Base-by-base conservation (phyloP, 306 rosid species). In the Vicia sativa region DNA sequence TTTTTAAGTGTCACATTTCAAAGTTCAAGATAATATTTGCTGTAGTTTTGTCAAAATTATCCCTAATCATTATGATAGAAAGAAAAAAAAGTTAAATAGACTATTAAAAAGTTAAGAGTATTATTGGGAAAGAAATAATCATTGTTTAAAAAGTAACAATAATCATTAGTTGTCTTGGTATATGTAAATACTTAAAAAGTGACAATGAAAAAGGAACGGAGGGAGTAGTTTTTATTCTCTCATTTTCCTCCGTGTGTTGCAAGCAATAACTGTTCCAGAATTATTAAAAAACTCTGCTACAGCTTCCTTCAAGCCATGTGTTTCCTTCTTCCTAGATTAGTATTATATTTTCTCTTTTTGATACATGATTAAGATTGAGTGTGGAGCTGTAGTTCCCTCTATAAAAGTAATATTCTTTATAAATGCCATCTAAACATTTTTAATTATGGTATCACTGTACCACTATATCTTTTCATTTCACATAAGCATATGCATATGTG, bases 401-500 rank as follows among this genome's bases (percentile, higher is more conserved):
- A 31, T 70, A 28, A 56, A 28, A 60, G 53, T 53, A 42, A 48
- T 41, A 68, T 48, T 49, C 25, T 23, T 28, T 58, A 52, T 11
- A 45, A 50, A 21, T 59, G 18, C 66, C 68, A 21, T 67, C 34
- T 61, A 42, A 64, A 55, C 34, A 39, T 66, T 50, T 50, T 35
- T 5, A 59, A 62, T 46, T 18, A 34, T 43, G 14, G 39, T 53
- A 52, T 21, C 45, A 38, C 50, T 26, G 72, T 62, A 43, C 48
- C 50, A 62, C 59, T 59, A 43, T 60, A 26, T 11, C 72, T 61
- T 60, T 50, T 8, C 18, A 59, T 44, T 80, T 25, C 23, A 42
- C 43, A 66, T 49, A 66, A 25, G 11, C 23, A 3, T 37, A 66
- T 52, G 71, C 10, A 12, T 62, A 13, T 25, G 28, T 73, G 78